Evolutionary conservation across 768 basidiomycete species (phyloP).

Genomic region (Gelatoporia subvermispora): DNA sequence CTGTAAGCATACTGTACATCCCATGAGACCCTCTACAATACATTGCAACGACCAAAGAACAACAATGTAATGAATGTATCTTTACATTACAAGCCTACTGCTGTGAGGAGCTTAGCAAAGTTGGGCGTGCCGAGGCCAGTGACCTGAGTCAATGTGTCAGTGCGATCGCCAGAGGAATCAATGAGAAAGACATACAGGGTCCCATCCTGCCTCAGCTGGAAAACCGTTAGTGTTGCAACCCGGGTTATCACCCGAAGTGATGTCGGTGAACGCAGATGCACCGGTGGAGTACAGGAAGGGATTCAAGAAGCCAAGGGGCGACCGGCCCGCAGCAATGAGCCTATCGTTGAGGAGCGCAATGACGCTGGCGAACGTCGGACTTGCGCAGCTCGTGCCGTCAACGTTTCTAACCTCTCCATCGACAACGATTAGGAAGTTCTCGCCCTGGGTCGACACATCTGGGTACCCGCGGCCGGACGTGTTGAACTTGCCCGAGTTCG

Average conservation of each 20-base stretch:
- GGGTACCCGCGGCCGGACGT: slow-evolving; percentile 43
- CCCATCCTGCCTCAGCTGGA: slow-evolving; percentile 28
- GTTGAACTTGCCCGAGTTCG: slow-evolving; percentile 18
- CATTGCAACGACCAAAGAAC: no score
- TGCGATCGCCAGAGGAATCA: no score
- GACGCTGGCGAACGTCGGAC: no score
- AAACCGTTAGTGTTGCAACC: slow-evolving; percentile 33
- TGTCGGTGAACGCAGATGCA: slow-evolving; percentile 25
- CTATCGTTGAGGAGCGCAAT: slow-evolving; percentile 32
- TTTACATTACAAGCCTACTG: no score
- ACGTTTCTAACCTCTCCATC: slow-evolving; percentile 16
- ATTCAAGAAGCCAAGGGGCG: slow-evolving; percentile 32
- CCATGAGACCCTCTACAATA: no score
- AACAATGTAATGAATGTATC: no score
- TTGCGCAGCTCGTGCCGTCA: slow-evolving; percentile 30
- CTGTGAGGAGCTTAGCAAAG: slow-evolving; percentile 39
- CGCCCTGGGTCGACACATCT: slow-evolving; percentile 60
- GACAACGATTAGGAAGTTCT: slow-evolving; percentile 39
- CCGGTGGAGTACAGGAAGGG: slow-evolving; percentile 22
- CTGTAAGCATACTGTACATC: no score
- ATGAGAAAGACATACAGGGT: slow-evolving; percentile 21
- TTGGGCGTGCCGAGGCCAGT: slow-evolving; percentile 62
- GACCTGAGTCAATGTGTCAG: slow-evolving; percentile 34
- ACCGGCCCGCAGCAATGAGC: slow-evolving; percentile 25
- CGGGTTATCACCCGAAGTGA: slow-evolving; percentile 24